A percentile compares a stretch with the other conserved stretches of the same genome.
These are phyloP conservation scores for Cronartium quercuum DNA, from an alignment of 1,284 basidiomycete species.

Conservation along the genomic window DNA sequence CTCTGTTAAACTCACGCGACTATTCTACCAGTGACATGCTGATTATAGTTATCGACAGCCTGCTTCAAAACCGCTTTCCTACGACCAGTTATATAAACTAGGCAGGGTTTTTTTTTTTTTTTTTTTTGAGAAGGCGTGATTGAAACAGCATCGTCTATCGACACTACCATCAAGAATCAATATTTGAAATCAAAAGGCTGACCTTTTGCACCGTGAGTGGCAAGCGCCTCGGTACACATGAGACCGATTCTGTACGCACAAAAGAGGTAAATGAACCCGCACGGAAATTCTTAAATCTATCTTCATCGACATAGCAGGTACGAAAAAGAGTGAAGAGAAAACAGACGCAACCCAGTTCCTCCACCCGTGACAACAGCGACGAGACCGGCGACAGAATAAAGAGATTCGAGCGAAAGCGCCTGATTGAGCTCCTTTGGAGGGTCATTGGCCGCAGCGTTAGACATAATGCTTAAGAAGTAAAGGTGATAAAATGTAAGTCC, in stretches of 20 bases:
- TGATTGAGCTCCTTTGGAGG: slow-evolving; percentile 23
- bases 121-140: too few relatives aligned
- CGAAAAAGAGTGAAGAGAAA: neutral
- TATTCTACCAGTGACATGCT: slow-evolving; percentile 31
- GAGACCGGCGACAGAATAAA: slow-evolving; percentile 23
- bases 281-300: too few relatives aligned
- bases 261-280: neutral
- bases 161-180: neutral
- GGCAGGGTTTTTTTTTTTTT: too few relatives aligned
- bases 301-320: neutral
- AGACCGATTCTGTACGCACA: slow-evolving; percentile 23
- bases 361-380: slow-evolving; percentile 37
- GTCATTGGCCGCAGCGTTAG: slow-evolving; percentile 20
- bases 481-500: too few relatives aligned
- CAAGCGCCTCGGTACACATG: slow-evolving; percentile 36
- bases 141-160: neutral
- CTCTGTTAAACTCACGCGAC: slow-evolving; percentile 6
- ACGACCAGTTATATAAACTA: slow-evolving; percentile 36
- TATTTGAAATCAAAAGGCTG: neutral
- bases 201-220: slow-evolving; percentile 37
- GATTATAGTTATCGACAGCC: slow-evolving; percentile 32
- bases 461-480: slow-evolving; percentile 7
- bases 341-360: slow-evolving; percentile 32
- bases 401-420: slow-evolving; percentile 33
- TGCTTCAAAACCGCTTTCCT: slow-evolving; percentile 28